Evolutionary conservation across 2,329 filamentous ascomycete genomes (phyloP), one percentile per base, ranked within the genome.

Genomic region (Sphaerostilbella broomeana): DNA sequence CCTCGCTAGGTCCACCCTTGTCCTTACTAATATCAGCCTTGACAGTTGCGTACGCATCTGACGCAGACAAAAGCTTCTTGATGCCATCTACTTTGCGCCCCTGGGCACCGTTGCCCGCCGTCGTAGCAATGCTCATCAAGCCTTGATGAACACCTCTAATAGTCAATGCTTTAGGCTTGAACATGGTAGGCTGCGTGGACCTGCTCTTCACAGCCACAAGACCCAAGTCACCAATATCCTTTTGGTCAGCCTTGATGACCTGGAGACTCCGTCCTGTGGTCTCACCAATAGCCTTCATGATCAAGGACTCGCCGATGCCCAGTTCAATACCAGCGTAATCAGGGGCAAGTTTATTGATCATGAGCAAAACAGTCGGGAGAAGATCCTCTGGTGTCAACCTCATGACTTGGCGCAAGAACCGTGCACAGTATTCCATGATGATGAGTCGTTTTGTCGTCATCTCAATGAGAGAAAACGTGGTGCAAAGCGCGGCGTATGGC

Each of bases 221-320:
- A 9, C 92, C 92, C 9, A 98, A 73, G 60, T 98, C 92, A 38
- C 92, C 92, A 61, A 97, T 95, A 53, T 95, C 88, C 54, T 92
- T 88, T 57, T 98, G 92, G 52, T 97, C 89, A 34, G 84, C 79
- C 65, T 95, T 97, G 69, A 98, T 95, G 37, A 95, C 81, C 25
- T 82, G 75, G 32, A 95, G 64, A 54, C 81, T 94, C 45, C 92
- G 81, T 8, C 92, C 92, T 0, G 92, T 98, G 20, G 82, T 84
- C 65, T 97, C 90, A 9, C 90, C 90, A 55, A 98, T 94, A 5
- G 92, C 86, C 61, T 97, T 98, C 89, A 97, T 97, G 54, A 98
- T 95, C 19, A 98, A 65, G 1, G 90, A 97, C 64, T 98, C 92
- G 41, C 92, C 92, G 52, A 98, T 98, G n/a, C 92, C 92, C 20